These are phyloP conservation scores for Boletus sensibilis DNA, from an alignment of 768 basidiomycete species.

Conservation along the genomic window DNA sequence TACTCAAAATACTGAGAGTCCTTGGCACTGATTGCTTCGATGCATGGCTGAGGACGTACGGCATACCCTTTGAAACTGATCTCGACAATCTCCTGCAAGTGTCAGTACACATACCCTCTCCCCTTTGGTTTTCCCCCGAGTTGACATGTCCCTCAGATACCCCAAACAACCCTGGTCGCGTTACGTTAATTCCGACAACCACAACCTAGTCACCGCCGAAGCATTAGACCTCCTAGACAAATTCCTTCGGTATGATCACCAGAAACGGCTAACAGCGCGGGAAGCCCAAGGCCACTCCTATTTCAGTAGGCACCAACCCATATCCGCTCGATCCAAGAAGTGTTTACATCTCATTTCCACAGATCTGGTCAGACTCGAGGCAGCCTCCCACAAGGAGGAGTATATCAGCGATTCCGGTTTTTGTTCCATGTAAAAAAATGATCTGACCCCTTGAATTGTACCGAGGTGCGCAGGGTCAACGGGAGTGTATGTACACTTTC, in stretches of 20 bases:
- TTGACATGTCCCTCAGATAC: slow-evolving; percentile 39
- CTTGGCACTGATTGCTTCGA: slow-evolving; percentile 69
- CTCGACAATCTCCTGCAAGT: slow-evolving; percentile 53
- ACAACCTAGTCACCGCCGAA: slow-evolving; percentile 56
- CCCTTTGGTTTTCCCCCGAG: neutral
- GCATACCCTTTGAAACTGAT: slow-evolving; percentile 65
- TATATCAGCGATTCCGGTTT: slow-evolving; percentile 51
- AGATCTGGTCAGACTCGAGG: slow-evolving; percentile 52
- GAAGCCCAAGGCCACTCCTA: slow-evolving; percentile 68
- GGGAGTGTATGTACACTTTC: slow-evolving; percentile 6
- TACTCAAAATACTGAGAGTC: slow-evolving; percentile 66
- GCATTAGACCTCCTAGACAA: slow-evolving; percentile 67
- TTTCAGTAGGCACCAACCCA: slow-evolving; percentile 47
- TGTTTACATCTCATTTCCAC: slow-evolving; percentile 24
- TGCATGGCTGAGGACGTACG: slow-evolving; percentile 55
- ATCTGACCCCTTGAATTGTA: neutral
- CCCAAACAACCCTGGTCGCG: slow-evolving; percentile 64
- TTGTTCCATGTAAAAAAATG: slow-evolving; percentile 36
- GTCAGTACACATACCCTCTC: slow-evolving; percentile 30
- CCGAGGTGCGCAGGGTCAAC: neutral
- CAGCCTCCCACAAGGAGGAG: slow-evolving; percentile 41
- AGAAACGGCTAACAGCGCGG: slow-evolving; percentile 61
- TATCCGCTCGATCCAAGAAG: slow-evolving; percentile 17
- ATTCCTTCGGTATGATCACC: slow-evolving; percentile 67
- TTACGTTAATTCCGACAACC: slow-evolving; percentile 59